Evolutionary conservation across 768 basidiomycete species (phyloP).

Genomic region (Leucosporidium yakuticum): DNA sequence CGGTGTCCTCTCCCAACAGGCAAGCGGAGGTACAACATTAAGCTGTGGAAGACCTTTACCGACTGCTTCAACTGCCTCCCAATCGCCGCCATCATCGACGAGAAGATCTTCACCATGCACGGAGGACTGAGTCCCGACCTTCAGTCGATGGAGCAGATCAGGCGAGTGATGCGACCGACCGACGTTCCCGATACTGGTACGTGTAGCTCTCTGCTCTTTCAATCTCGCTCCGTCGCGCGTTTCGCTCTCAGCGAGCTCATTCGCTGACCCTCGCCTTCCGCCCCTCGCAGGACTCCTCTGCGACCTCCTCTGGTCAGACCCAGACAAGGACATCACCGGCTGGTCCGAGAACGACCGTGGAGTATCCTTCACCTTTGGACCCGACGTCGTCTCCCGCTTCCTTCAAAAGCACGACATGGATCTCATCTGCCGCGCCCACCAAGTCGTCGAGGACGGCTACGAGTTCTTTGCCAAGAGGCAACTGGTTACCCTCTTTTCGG

Average conservation of each 20-base stretch:
- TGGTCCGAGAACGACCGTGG: conserved; percentile 99
- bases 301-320: conserved; percentile 97
- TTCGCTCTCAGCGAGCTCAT: neutral
- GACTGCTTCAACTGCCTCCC: conserved; percentile 99
- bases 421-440: conserved; percentile 95
- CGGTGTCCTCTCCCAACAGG: conserved; percentile 50
- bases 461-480: conserved; percentile 98
- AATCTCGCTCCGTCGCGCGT: neutral
- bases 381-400: conserved; percentile 96
- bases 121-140: conserved; percentile 94
- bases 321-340: conserved; percentile 97
- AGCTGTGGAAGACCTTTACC: conserved; percentile 99
- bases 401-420: conserved; percentile 99
- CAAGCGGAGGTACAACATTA: conserved; percentile 99
- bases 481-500: conserved; percentile 92
- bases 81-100: conserved; percentile 98
- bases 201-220: conserved; percentile 34
- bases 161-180: conserved; percentile 96
- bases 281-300: conserved; percentile 69
- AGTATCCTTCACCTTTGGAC: conserved; percentile 97
- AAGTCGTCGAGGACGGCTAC: conserved; percentile 98
- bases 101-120: conserved; percentile 99
- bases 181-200: conserved; percentile 96
- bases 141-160: conserved; percentile 99
- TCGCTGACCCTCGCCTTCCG: neutral